Base-by-base conservation (phyloP, 1,284 basidiomycete species). In the Apiotrichum sp. region DNA sequence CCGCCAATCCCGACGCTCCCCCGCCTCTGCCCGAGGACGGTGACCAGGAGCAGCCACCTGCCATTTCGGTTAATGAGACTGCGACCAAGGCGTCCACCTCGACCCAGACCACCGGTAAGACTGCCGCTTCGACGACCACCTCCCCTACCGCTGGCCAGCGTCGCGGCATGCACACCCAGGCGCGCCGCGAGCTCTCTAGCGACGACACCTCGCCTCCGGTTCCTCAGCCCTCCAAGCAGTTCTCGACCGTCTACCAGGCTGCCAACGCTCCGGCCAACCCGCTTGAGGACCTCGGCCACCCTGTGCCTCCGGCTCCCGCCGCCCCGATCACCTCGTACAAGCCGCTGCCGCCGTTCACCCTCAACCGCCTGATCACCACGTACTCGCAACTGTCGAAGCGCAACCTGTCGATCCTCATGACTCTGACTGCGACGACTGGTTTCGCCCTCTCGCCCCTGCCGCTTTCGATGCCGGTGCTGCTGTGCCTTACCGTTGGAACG, bases 391-490 rank as follows among this genome's bases (percentile, higher is more conserved):
- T 99, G 1, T 84, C 91, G 32, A 99, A 99, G 73, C 82, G 87
- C 4, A 86, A 87, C 8, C 84, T 99, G 32, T 91, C 89, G 7
- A 81, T 86, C n/a, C 81, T 98, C 50, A 86, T 95, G 62, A 88
- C 91, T 4, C 81, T 99, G 40, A 92, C 91, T 6, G 85, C 93
- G 14, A 92, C 97, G 82, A 86, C 90, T 2, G 88, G 92, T 40
- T 91, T 98, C 52, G 95, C 96, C 0, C 81, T 99, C 29, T 97
- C 89, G 14, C 93, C 93, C 0, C 76, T 91, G 6, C 87, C 89
- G 9, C 82, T 88, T 1, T 86, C 87, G 3, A 78, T 95, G 2
- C 87, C 91, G 1, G 82, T 89, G 13, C 81, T 99, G 4, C 80
- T 98, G 6, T 85, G 89, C 7, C 88, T 95, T 0, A 91, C 93